Conservation (phyloP, 139 green algal species). For the Auxenochlorella pyrenoidosa region DNA sequence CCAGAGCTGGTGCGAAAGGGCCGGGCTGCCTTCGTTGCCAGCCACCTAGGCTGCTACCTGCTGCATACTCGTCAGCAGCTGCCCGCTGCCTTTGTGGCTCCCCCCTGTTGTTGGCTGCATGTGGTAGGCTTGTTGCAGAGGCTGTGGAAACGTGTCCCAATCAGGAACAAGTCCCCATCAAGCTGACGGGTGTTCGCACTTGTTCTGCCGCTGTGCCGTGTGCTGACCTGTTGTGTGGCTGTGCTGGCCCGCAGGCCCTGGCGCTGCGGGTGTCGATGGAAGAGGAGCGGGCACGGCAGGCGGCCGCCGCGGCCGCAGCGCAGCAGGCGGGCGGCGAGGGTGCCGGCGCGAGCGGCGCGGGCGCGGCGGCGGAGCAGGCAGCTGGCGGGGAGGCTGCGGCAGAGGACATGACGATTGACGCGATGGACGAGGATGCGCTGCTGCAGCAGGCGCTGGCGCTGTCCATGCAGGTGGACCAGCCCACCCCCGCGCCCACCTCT, state of each 20-base stretch:
- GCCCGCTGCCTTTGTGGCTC: no score
- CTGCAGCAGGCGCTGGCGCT: conserved; percentile 93
- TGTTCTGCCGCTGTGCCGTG: not conserved
- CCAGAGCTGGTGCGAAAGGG: conserved; percentile 93
- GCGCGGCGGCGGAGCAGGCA: not conserved
- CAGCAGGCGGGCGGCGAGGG: conserved; percentile 47
- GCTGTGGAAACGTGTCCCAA: not conserved
- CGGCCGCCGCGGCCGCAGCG: conserved; percentile 54
- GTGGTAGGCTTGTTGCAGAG: no score
- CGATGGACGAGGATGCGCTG: conserved; percentile 84
- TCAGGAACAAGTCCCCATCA: no score
- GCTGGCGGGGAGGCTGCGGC: conserved; percentile 8
- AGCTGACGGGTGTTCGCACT: not conserved
- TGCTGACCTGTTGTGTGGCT: not conserved
- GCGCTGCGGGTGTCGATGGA: conserved; percentile 94
- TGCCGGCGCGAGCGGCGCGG: conserved; percentile 10
- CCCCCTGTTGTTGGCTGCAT: no score
- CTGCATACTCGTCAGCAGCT: no score
- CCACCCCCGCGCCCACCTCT: conserved; percentile 14
- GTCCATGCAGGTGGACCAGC: conserved; percentile 78
- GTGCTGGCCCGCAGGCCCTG: conserved; percentile 37
- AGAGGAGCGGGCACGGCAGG: conserved; percentile 94
- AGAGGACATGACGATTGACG: conserved; percentile 51
- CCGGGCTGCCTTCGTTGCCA: no score
- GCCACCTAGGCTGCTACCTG: no score